Base-by-base conservation (phyloP, 2,329 filamentous ascomycete genomes). In the Fusarium mundagurra region DNA sequence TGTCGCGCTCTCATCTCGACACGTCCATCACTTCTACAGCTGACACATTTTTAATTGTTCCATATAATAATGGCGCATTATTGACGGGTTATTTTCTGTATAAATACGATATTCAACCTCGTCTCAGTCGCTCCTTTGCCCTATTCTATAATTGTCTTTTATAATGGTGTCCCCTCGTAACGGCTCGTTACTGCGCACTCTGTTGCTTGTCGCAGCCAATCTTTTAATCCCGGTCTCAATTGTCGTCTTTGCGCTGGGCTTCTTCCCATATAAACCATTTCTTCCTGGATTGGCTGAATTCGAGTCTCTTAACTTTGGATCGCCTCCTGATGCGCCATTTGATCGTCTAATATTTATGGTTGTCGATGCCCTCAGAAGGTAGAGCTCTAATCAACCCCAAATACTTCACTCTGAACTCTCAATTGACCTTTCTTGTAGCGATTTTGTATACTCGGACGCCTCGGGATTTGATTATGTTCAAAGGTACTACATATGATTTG, bases 221-320 rank as follows among this genome's bases (percentile, higher is more conserved):
- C 64, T 95, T 38, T 84, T 98, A 69, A 90, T 98, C 50, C 93
- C 94, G 7, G 80, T 93, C 63, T 92, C 94, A 53, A 90, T 95
- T 73, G 76, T 93, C 61, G 83, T 92, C 73, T 98, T 98, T 82
- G 95, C 94, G 33, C 90, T 91, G 38, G 96, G 96, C 20, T 99
- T 99, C 88, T 99, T 99, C 80, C 96, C 96, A 13, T 98, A 98
- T 84, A 99, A 99, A 80, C 95, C 96, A 6, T 93, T 98, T 75
- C 88, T 99, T 54, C 91, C 95, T 17, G 96, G 96, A 8, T 85
- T 98, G 53, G 95, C 96, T 16, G 85, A 88, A 72, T 93, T 92
- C 82, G 88, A 90, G 71, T 79, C 88, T 57, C 80, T 89, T 34
- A 84, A 86, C 53, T 87, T 88, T 84, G 90, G 86, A 27, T 79